Base-by-base conservation (phyloP, 805 yeast species). In the Candida insectorum region DNA sequence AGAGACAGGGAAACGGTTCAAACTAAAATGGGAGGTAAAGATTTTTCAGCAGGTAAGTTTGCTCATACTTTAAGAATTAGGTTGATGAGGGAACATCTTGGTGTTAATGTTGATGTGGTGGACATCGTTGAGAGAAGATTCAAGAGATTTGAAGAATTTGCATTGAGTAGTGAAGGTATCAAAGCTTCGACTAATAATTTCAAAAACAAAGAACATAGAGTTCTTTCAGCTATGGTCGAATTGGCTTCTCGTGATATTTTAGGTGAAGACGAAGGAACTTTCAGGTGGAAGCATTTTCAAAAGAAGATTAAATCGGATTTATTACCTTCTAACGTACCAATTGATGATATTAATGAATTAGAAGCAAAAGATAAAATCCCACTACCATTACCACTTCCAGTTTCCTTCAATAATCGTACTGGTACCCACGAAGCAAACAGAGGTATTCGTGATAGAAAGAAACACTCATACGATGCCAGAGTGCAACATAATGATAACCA, bases 51-150 rank as follows among this genome's bases (percentile, higher is more conserved):
- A 2, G 91, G 87, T 3, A 79, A 78, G 46, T 93, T 91, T 65
- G 87, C 97, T 0, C 95, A 87, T 55, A 81, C 93, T 2, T 62
- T 93, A 39, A 73, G 99, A 49, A 76, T 88, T 66, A 73, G 97
- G 41, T 69, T 94, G 31, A 93, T 93, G 98, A 75, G 98, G 44
- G 99, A 93, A 53, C 99, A 93, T 60, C 55, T 93, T 16, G 99
- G 98, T 16, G 81, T 95, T 34, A 94, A 88, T 56, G 93, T 88
- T 26, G 97, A 89, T 58, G 65, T 81, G 11, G 59, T 88, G 16
- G 97, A 89, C 36, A 59, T 83, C 27, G 83, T 87, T 20, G 96
- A 88, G 51, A 69, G 89, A 45, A 71, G 84, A 45, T 81, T 85
- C 34, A 51, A 58, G 12, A 61, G 64, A 30, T 65, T 75, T 40